Base-by-base conservation (phyloP, 2,329 filamentous ascomycete species). In the Hypoxylon sp. region DNA sequence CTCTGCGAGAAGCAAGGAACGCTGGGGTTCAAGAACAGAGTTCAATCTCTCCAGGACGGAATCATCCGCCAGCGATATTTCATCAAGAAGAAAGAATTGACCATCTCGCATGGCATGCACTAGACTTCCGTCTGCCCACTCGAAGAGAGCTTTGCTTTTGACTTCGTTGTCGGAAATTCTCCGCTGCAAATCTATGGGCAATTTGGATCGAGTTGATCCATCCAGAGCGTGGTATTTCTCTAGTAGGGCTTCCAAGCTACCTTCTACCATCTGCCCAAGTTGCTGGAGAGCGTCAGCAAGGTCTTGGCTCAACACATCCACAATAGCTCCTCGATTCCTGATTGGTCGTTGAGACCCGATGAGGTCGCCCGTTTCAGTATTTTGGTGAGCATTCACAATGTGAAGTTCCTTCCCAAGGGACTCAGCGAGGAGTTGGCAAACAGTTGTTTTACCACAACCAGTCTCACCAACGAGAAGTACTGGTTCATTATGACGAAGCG, bases 361-460 rank as follows among this genome's bases (percentile, higher is more conserved):
- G 10, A 99, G 85, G 79, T 99, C 96, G 14, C 96, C 95, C 0
- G 97, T 98, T 79, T 99, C 97, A 0, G 96, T 94, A 72, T 99
- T 99, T 74, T 98, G 95, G 80, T 99, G 97, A 2, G 97, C 96
- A 77, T 99, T 99, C 76, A 99, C 91, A 73, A 95, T 96, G 73
- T 94, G 90, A 42, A 99, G 83, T 70, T 92, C 84, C 74, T 91
- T 94, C 14, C 85, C 84, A 69, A 93, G 86, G 3, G 93, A 91
- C 75, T 97, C 92, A 2, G 96, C 94, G 59, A 98, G 86, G 77
- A 97, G 87, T 78, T 99, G 96, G 73, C 94, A 97, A 5, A 99
- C 92, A 1, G 95, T 98, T 0, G 96, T 99, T 82, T 99, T 99
- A 67, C 97, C 96, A 76, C 95, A 98, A 5, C 96, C 96, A 17